Base-by-base conservation (phyloP, 306 rosid species). In the Vigna unguiculata region DNA sequence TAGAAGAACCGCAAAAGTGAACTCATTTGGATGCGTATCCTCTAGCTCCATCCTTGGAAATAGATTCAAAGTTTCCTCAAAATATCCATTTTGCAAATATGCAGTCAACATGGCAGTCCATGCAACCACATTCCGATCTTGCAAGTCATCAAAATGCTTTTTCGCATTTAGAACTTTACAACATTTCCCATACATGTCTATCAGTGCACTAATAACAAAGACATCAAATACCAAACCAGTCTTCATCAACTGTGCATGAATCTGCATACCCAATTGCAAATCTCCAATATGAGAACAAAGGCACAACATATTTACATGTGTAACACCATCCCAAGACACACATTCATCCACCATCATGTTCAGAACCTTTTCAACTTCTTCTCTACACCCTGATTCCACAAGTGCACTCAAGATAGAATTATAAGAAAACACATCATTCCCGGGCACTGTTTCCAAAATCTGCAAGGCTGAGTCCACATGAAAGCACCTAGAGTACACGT, bases 251-350 rank as follows among this genome's bases (percentile, higher is more conserved):
- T 57, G 63, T 1, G 30, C 63, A 20, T 55, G 62, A 25, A 55
- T 55, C n/a, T 55, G 62, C 62, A 55, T 11, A 55, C 62, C 62
- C 62, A 55, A 55, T 55, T 55, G 62, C 62, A 55, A 55, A 54
- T 22, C 32, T 54, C 8, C 1, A 54, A 54, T 21, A 16, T 21
- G 32, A 54, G 61, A 15, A 11, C 61, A 54, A 54, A 22, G 14
- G 28, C 28, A 22, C 25, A 54, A 21, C 2, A 54, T 15, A 54
- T 7, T 21, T 2, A 54, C 30, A 54, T 54, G 20, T 10, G 61
- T 54, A 57, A 13, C 34, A 55, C 62, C 8, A 55, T 55, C 32
- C 34, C 63, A 57, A 3, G 38, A 13, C 2, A 57, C 63, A 25
- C 17, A 24, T 57, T 57, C 17, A 57, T 57, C 63, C 63, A 12